A percentile compares a stretch with the other conserved stretches of the same genome.
Conservation (phyloP, 1,139 yeast genomes). For the Debaryomyces robertsiae region DNA sequence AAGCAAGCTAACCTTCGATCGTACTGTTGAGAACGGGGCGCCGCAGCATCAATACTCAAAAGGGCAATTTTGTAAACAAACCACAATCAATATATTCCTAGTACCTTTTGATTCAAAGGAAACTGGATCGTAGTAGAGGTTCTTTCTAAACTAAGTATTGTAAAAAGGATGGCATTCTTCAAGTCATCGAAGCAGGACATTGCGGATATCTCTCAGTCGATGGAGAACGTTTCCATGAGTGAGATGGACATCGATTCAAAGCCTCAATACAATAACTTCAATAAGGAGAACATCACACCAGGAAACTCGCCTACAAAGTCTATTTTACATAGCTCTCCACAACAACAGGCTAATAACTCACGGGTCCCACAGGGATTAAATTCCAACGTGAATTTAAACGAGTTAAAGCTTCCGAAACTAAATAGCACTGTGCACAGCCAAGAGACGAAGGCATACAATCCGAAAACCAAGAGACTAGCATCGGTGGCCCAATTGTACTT, state of each 20-base stretch:
- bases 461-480: constrained; percentile 83
- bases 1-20: not conserved
- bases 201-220: constrained; percentile 45
- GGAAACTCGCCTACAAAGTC: constrained; percentile 46
- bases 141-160: not conserved
- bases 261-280: constrained; percentile 18
- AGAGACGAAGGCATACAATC: constrained; percentile 55
- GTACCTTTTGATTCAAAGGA: not conserved
- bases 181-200: constrained; percentile 29
- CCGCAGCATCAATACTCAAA: constrained; percentile 3
- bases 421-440: constrained; percentile 9
- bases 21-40: not conserved
- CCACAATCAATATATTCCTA: constrained; percentile 10
- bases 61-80: constrained; percentile 12
- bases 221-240: constrained; percentile 47
- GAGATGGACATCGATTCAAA: constrained; percentile 10
- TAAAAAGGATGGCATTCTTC: constrained; percentile 8
- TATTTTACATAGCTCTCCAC: constrained; percentile 39
- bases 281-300: constrained; percentile 52
- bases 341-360: constrained; percentile 13
- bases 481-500: constrained; percentile 85
- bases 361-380: constrained; percentile 11
- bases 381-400: constrained; percentile 2
- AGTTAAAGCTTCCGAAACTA: constrained; percentile 5
- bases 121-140: not conserved